Conservation (phyloP, 495 filamentous ascomycete species). For the Astrothelium subdiscretum region DNA sequence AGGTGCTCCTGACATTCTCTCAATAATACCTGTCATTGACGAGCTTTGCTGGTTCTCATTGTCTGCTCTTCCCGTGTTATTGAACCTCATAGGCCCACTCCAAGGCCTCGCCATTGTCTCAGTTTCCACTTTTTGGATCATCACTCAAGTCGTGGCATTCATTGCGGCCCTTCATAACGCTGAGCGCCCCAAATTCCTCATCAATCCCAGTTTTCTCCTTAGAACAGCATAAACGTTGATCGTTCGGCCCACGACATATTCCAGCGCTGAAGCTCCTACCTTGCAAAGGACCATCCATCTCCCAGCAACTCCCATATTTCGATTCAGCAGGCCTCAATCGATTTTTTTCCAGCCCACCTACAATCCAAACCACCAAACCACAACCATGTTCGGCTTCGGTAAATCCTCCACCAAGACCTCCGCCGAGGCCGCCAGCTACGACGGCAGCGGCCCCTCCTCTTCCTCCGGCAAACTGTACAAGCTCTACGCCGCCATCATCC, state of each 20-base stretch:
- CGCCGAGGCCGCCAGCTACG: constrained; percentile 9
- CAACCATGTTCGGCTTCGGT: neutral
- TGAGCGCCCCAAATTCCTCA: neutral
- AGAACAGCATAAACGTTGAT: neutral
- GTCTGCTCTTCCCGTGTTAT: neutral
- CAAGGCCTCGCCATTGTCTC: neutral
- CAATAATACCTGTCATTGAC: neutral
- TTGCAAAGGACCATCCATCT: neutral
- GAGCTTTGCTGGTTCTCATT: neutral
- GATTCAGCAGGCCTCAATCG: neutral
- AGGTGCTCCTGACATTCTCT: neutral
- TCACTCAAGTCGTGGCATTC: neutral
- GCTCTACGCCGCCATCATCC: constrained; percentile 36
- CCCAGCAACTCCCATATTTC: neutral
- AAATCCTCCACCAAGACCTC: neutral
- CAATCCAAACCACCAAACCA: neutral
- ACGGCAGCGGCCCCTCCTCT: constrained; percentile 4
- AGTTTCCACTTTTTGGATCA: neutral
- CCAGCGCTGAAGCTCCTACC: neutral
- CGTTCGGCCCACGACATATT: neutral
- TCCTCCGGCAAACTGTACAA: constrained; percentile 11
- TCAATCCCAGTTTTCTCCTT: neutral
- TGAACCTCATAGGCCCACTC: neutral
- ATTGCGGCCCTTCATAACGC: neutral
- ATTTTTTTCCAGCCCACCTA: neutral